phyloP scores from a whole-genome alignment of 1,284 basidiomycete genomes.

The Macrocystidia cucumis region DNA sequence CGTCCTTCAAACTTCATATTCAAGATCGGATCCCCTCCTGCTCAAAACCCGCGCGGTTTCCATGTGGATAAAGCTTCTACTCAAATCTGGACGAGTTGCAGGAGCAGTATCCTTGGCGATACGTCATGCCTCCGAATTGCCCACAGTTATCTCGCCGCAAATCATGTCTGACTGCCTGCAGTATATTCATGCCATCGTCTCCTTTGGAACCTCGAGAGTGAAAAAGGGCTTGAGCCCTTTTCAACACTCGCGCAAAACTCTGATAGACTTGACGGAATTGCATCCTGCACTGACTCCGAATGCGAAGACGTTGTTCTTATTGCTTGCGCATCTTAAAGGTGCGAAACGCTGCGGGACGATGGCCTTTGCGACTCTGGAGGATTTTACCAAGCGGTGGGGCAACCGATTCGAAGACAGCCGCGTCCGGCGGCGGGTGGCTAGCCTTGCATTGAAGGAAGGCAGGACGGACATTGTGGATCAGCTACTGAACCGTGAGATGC shows the following conservation, averaged over 20 bases:
- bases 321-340: slow-evolving; percentile 42
- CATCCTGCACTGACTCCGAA: slow-evolving; percentile 47
- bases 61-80: slow-evolving; percentile 27
- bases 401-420: slow-evolving; percentile 39
- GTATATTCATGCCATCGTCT: slow-evolving; percentile 39
- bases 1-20: too few species aligned
- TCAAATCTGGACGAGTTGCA: slow-evolving; percentile 21
- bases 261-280: slow-evolving; percentile 34
- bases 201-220: slow-evolving; percentile 19
- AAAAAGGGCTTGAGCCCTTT: slow-evolving; percentile 29
- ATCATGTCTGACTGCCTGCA: too few species aligned
- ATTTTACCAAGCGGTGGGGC: slow-evolving; percentile 50
- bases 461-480: slow-evolving; percentile 38
- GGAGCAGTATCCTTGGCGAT: slow-evolving; percentile 32
- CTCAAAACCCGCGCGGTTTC: slow-evolving; percentile 23
- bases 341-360: slow-evolving; percentile 43
- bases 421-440: slow-evolving; percentile 49
- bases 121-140: slow-evolving; percentile 34
- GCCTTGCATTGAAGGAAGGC: slow-evolving; percentile 54
- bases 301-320: slow-evolving; percentile 51
- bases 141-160: slow-evolving; percentile 25
- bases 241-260: slow-evolving; percentile 27
- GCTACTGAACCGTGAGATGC: slow-evolving; percentile 23
- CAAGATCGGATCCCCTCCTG: slow-evolving; percentile 22
- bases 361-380: slow-evolving; percentile 33